A percentile compares a stretch with the other conserved stretches of the same genome.
These are phyloP conservation scores for Pythium myriotylum DNA, from an alignment of 352 stramenopile genomes.

Conservation along the genomic window DNA sequence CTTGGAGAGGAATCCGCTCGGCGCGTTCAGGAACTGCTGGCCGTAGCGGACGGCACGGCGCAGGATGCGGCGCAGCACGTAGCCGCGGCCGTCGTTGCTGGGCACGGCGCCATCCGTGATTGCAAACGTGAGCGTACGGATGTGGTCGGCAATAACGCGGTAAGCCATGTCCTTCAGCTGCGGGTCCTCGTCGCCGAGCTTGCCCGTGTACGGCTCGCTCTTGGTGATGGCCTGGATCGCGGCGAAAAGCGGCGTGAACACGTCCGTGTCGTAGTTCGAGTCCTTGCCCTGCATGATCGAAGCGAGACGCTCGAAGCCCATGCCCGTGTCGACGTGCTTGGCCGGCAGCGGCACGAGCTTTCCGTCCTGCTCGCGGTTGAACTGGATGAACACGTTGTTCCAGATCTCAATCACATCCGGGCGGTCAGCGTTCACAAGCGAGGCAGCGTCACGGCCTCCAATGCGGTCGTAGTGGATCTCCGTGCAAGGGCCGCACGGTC, in stretches of 20 bases:
- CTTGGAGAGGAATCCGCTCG: constrained; percentile 94
- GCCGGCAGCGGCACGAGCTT: constrained; percentile 91
- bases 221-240: constrained; percentile 90
- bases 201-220: constrained; percentile 75
- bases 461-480: constrained; percentile 99
- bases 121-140: constrained; percentile 96
- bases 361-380: constrained; percentile 93
- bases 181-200: constrained; percentile 90
- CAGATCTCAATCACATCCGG: constrained; percentile 99
- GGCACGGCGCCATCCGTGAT: constrained; percentile 98
- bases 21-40: constrained; percentile 96
- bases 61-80: constrained; percentile 98
- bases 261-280: constrained; percentile 99
- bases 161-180: constrained; percentile 89
- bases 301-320: constrained; percentile 97
- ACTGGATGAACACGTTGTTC: constrained; percentile 99
- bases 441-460: constrained; percentile 89
- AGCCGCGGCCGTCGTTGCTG: constrained; percentile 97
- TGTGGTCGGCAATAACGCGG: constrained; percentile 98
- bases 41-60: constrained; percentile 97
- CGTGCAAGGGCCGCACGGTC: constrained; percentile 98
- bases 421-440: constrained; percentile 97
- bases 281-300: constrained; percentile 92
- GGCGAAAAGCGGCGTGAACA: constrained; percentile 96
- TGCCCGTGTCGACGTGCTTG: constrained; percentile 99